phyloP scores from a whole-genome alignment of 208 protist species.

The Wallacemonas rigidus region DNA sequence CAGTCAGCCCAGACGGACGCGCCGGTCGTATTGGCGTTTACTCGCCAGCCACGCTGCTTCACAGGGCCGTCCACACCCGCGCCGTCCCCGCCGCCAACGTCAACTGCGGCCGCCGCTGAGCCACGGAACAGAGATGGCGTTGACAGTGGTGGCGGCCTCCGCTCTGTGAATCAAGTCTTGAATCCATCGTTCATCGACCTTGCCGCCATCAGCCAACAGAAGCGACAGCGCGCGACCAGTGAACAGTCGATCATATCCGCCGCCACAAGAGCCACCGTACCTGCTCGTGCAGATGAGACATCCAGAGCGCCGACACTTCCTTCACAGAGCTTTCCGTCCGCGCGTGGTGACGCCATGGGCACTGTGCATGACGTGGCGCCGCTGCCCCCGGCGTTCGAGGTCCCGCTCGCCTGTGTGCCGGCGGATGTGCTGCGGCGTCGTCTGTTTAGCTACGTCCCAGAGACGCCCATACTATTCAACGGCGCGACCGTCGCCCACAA shows the following conservation, averaged over 20 bases:
- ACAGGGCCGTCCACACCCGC: neutral
- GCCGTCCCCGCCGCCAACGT: neutral
- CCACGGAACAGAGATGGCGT: no score
- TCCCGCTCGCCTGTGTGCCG: conserved; percentile 35
- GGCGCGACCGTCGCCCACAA: conserved; percentile 76
- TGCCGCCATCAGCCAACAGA: neutral
- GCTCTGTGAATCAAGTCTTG: neutral
- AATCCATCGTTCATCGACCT: conserved; percentile 4
- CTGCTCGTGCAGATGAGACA: neutral
- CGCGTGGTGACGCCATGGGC: neutral
- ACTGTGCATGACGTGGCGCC: neutral
- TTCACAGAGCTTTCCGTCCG: no score
- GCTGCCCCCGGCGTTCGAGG: neutral
- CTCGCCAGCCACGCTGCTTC: neutral
- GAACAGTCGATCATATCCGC: no score
- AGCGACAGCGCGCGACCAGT: no score
- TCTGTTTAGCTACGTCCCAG: conserved; percentile 78
- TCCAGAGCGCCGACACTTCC: neutral
- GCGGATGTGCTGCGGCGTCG: conserved; percentile 45
- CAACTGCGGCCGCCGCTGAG: no score
- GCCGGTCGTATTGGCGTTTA: neutral
- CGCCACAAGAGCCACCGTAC: no score
- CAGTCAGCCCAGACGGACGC: neutral
- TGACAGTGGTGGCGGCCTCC: neutral
- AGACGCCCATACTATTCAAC: conserved; percentile 53